Evolutionary conservation across 2,329 filamentous ascomycete genomes (phyloP).

Genomic region (Bisporella sp.): DNA sequence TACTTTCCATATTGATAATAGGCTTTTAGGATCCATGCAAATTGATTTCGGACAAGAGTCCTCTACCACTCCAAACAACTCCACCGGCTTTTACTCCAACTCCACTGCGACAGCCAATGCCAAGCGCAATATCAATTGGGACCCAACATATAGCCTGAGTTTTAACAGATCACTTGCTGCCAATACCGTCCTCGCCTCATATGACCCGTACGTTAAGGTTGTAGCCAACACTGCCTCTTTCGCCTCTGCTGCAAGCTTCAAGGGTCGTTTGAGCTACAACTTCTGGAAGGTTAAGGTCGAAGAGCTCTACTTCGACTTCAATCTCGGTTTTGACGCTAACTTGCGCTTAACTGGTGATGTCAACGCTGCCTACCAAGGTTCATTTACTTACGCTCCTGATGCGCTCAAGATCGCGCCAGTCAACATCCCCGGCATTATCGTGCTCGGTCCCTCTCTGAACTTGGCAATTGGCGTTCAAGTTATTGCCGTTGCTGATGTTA

Average conservation of each 20-base stretch:
- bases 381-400: conserved; percentile 30
- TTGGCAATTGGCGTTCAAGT: conserved; percentile 33
- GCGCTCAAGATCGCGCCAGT: conserved; percentile 30
- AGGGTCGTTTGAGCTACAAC: conserved; percentile 36
- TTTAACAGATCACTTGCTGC: conserved; percentile 17
- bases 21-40: too few relatives aligned
- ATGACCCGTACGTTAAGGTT: conserved; percentile 27
- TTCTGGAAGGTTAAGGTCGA: conserved; percentile 29
- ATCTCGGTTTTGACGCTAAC: conserved; percentile 31
- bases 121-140: conserved; percentile 15
- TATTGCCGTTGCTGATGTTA: conserved; percentile 26
- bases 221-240: conserved; percentile 30
- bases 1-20: too few relatives aligned
- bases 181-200: conserved; percentile 25
- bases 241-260: conserved; percentile 31
- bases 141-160: conserved; percentile 21
- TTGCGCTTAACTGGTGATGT: conserved; percentile 31
- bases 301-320: conserved; percentile 36
- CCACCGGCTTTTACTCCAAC: too few relatives aligned
- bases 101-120: conserved; percentile 6
- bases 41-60: too few relatives aligned
- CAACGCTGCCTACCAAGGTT: conserved; percentile 27
- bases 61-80: too few relatives aligned
- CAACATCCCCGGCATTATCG: conserved; percentile 34
- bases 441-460: conserved; percentile 30